A percentile compares a stretch with the other conserved stretches of the same genome.
Evolutionary conservation across 148 eudicot species (phyloP).

Genomic region (Drosera capensis): DNA sequence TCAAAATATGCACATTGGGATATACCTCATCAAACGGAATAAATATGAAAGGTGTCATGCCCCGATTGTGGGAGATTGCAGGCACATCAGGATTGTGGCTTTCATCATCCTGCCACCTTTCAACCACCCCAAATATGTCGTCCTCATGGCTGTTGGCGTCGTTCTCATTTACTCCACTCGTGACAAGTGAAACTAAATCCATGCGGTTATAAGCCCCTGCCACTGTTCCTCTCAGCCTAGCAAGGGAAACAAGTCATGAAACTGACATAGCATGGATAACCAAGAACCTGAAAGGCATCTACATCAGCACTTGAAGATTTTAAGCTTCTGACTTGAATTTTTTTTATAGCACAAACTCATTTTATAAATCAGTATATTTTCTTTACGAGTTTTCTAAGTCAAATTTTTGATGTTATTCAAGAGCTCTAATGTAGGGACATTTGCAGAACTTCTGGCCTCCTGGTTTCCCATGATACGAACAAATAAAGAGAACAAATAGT

Average conservation of each 20-base stretch:
- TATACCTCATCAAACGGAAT: slow-evolving; percentile 85
- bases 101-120: slow-evolving; percentile 86
- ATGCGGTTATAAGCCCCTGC: slow-evolving; percentile 84
- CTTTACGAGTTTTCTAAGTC: no score
- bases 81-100: slow-evolving; percentile 94
- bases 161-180: slow-evolving; percentile 60
- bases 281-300: no score
- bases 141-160: slow-evolving; percentile 42
- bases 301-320: no score
- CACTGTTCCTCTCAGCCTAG: slow-evolving; percentile 77
- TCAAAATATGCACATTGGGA: not conserved
- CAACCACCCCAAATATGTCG: slow-evolving; percentile 74
- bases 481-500: no score
- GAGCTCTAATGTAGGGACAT: no score
- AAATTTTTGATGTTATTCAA: no score
- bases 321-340: no score
- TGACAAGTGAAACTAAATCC: slow-evolving; percentile 70
- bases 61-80: slow-evolving; percentile 75
- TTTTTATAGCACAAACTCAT: no score
- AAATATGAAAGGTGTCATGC: slow-evolving; percentile 77
- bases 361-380: no score
- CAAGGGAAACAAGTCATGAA: not conserved
- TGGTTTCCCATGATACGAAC: no score
- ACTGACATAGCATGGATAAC: not conserved
- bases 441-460: no score